phyloP scores from a whole-genome alignment of 75 land plant species.

The Ceratopteris richardii region DNA sequence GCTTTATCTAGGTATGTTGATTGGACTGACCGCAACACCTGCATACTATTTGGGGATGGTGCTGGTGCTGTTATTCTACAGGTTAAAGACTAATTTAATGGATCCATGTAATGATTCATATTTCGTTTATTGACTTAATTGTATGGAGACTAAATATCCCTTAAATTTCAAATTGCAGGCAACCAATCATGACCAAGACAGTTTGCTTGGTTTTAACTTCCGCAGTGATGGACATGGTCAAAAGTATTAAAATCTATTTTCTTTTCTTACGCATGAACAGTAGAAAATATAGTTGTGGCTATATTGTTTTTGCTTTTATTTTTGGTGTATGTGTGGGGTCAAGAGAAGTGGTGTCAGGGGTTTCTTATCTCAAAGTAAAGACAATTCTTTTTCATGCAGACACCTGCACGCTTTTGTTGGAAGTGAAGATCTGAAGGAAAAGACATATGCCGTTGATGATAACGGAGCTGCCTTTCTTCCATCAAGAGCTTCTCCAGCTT shows the following conservation, averaged over 20 bases:
- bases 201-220: conserved; percentile 79
- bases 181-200: conserved; percentile 61
- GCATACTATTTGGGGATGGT: conserved; percentile 96
- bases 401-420: conserved; percentile 48
- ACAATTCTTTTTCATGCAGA: no score
- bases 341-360: no score
- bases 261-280: no score
- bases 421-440: conserved; percentile 11
- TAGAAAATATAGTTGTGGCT: no score
- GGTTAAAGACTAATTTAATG: conserved; percentile 28
- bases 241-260: no score
- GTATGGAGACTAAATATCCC: no score
- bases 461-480: conserved; percentile 62
- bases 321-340: no score
- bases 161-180: conserved; percentile 37
- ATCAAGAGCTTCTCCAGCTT: conserved; percentile 41
- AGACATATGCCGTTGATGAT: conserved; percentile 18
- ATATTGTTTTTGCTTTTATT: no score
- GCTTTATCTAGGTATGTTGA: conserved; percentile 89
- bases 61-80: conserved; percentile 89
- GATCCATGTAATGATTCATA: background rate
- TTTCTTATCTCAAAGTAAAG: no score
- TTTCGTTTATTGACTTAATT: no score
- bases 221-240: conserved; percentile 91
- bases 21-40: conserved; percentile 84